Conservation (phyloP, 2,329 filamentous ascomycete genomes). For the Beauveria caledonica region DNA sequence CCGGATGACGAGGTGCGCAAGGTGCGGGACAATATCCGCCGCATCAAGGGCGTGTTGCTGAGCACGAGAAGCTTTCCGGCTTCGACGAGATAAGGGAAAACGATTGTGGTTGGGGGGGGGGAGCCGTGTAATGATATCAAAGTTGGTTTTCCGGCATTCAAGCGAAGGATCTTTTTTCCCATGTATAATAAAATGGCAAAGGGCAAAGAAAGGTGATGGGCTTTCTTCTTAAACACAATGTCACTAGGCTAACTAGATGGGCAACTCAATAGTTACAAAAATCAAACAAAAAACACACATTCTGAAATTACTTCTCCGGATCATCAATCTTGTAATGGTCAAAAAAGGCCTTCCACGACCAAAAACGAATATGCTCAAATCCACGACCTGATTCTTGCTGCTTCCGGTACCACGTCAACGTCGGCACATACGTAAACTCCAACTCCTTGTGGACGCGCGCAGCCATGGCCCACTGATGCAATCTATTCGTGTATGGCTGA, state of each 20-base stretch:
- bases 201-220: background rate
- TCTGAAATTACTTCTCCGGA: slow-evolving; percentile 13
- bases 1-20: slow-evolving; percentile 64
- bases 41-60: slow-evolving; percentile 71
- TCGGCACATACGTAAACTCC: slow-evolving; percentile 37
- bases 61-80: slow-evolving; percentile 66
- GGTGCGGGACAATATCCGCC: slow-evolving; percentile 65
- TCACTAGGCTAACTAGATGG: background rate
- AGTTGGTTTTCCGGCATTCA: background rate
- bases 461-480: slow-evolving; percentile 31
- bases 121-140: background rate
- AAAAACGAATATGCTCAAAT: slow-evolving; percentile 41
- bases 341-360: slow-evolving; percentile 35
- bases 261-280: background rate
- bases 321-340: slow-evolving; percentile 20
- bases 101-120: background rate
- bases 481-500: slow-evolving; percentile 27
- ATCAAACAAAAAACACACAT: too few species aligned
- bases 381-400: slow-evolving; percentile 39
- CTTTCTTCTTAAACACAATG: too few species aligned
- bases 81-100: slow-evolving; percentile 23
- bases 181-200: background rate
- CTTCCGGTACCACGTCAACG: slow-evolving; percentile 43
- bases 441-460: slow-evolving; percentile 6
- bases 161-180: background rate